Evolutionary conservation across 1,284 basidiomycete species (phyloP), one percentile per base, ranked within the genome.

Genomic region (Golubevia pallescens): DNA sequence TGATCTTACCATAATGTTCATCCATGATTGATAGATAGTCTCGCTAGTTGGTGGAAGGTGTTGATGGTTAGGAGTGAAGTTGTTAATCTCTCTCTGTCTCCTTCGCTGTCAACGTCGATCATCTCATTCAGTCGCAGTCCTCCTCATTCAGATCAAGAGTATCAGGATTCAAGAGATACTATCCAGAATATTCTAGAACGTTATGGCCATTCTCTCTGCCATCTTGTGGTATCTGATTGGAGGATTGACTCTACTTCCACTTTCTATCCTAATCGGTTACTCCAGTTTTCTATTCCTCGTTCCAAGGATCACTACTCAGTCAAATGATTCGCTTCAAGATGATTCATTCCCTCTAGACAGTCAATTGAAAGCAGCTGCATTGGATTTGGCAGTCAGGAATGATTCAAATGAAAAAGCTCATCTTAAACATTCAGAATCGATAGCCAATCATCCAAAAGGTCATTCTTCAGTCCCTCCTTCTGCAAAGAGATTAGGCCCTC

Each of bases 161-260:
- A n/a, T n/a, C n/a, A n/a, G n/a, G n/a, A n/a, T n/a, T n/a, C n/a
- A n/a, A n/a, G n/a, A n/a, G n/a, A n/a, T n/a, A n/a, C n/a, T n/a
- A n/a, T n/a, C n/a, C n/a, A n/a, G n/a, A n/a, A n/a, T n/a, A n/a
- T n/a, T n/a, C n/a, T n/a, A n/a, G n/a, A n/a, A 5, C 34, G 10
- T 10, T 10, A 38, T 38, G 34, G 10, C 34, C 3, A 5, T 38
- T 4, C 34, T 38, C 10, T 38, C 34, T 4, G 34, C 34, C 3
- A 38, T 73, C 20, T 78, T 80, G 68, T 75, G 77, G 71, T 84
- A 84, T 67, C 69, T 84, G 63, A 66, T 84, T n/a, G 81, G 81
- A 38, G 81, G 81, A 20, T 58, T 84, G 53, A 84, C 81, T 52
- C 82, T 84, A 63, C 70, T 81, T 2, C 81, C 81, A 16, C 68